Evolutionary conservation across 2,329 filamentous ascomycete species (phyloP).

Genomic region (Stagonosporopsis rhizophila): DNA sequence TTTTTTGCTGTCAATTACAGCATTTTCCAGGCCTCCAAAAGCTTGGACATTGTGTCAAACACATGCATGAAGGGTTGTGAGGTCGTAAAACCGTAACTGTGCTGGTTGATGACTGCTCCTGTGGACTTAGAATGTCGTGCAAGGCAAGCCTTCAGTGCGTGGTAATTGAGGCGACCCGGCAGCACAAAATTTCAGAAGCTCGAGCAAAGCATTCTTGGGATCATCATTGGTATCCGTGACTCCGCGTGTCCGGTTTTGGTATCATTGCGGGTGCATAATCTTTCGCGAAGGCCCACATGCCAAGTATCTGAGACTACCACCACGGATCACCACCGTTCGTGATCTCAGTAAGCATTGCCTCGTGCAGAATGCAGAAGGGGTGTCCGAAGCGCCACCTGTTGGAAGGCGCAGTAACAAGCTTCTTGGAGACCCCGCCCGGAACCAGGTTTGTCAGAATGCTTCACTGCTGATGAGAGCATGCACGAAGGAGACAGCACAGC

Average conservation of each 20-base stretch:
- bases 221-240: neutral
- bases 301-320: conserved; percentile 13
- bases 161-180: neutral
- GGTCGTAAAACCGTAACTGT: conserved; percentile 16
- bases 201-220: neutral
- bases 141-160: neutral
- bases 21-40: conserved; percentile 32
- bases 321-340: conserved; percentile 14
- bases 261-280: conserved; percentile 7
- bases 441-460: conserved; percentile 27
- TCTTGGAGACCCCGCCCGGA: conserved; percentile 35
- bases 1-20: conserved; percentile 46
- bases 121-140: neutral
- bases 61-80: conserved; percentile 31
- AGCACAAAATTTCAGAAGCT: neutral
- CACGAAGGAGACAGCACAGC: conserved; percentile 26
- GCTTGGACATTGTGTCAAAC: conserved; percentile 29
- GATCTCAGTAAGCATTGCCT: conserved; percentile 16
- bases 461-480: conserved; percentile 32
- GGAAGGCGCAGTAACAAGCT: conserved; percentile 10
- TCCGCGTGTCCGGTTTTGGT: conserved; percentile 2
- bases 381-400: conserved; percentile 8
- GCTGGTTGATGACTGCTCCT: neutral
- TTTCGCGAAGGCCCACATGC: conserved; percentile 9
- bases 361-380: conserved; percentile 12